Conservation (phyloP, 257 asterid genomes). For the Datura wrightii region DNA sequence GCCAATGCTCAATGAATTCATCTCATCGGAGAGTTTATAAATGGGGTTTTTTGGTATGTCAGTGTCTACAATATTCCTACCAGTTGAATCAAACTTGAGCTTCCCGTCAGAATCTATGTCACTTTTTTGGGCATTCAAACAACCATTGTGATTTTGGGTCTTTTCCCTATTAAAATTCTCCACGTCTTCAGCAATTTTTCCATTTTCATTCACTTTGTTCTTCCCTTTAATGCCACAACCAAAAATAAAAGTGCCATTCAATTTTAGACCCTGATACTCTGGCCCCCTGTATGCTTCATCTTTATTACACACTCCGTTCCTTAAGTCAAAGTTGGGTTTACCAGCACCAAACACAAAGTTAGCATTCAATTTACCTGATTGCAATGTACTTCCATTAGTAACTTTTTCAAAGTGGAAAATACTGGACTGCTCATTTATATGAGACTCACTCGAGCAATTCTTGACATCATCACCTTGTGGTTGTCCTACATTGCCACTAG, state of each 20-base stretch:
- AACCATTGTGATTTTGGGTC: constrained; percentile 38
- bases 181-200: constrained; percentile 38
- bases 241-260: constrained; percentile 43
- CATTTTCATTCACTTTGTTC: constrained; percentile 40
- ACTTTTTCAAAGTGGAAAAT: background rate
- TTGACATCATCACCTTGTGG: background rate
- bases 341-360: constrained; percentile 47
- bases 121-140: constrained; percentile 31
- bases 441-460: constrained; percentile 12
- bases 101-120: constrained; percentile 17
- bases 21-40: constrained; percentile 54
- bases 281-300: constrained; percentile 35
- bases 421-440: constrained; percentile 26
- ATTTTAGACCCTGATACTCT: constrained; percentile 47
- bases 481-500: background rate
- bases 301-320: constrained; percentile 37
- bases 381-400: constrained; percentile 27
- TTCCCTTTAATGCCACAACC: constrained; percentile 51
- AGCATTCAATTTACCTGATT: constrained; percentile 22
- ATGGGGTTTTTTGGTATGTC: constrained; percentile 47
- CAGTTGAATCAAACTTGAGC: constrained; percentile 39
- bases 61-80: constrained; percentile 40
- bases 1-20: constrained; percentile 63
- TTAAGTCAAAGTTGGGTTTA: constrained; percentile 23
- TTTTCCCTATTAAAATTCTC: constrained; percentile 41